Conservation (phyloP, 257 asterid genomes). For the Solanum stenotomum region DNA sequence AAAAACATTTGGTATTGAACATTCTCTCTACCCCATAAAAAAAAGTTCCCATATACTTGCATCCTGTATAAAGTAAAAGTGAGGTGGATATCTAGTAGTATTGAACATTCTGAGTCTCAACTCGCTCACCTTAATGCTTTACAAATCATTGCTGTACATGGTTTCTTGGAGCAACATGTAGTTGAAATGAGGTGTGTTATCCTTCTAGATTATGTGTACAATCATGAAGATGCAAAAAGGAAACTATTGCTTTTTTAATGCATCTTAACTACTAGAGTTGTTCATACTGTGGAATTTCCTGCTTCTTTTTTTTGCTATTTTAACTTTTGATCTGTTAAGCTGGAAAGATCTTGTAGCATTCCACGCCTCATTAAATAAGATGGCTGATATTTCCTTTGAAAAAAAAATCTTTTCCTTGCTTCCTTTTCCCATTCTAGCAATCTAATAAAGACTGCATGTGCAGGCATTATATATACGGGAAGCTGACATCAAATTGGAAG, state of each 20-base stretch:
- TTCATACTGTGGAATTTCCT: not conserved
- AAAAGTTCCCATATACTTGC: not conserved
- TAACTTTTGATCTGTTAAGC: not conserved
- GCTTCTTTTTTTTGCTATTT: not conserved
- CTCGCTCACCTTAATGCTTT: not conserved
- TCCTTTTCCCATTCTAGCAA: constrained; percentile 1
- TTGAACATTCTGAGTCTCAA: not conserved
- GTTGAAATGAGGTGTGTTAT: not conserved
- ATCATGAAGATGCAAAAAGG: not conserved
- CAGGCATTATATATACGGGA: constrained; percentile 51
- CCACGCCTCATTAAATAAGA: constrained; percentile 5
- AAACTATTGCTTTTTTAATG: not conserved
- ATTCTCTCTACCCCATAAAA: no score
- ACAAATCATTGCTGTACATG: not conserved
- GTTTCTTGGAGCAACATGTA: not conserved
- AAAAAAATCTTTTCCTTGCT: not conserved
- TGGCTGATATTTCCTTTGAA: not conserved
- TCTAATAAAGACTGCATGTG: constrained; percentile 8
- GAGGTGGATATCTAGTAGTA: not conserved
- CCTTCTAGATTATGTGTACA: not conserved
- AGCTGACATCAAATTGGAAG: constrained; percentile 40
- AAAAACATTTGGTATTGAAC: no score
- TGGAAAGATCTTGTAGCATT: not conserved
- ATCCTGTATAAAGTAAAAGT: not conserved
- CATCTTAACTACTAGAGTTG: not conserved